Evolutionary conservation across 139 green algal genomes (phyloP).

Genomic region (Micractinium sp.): DNA sequence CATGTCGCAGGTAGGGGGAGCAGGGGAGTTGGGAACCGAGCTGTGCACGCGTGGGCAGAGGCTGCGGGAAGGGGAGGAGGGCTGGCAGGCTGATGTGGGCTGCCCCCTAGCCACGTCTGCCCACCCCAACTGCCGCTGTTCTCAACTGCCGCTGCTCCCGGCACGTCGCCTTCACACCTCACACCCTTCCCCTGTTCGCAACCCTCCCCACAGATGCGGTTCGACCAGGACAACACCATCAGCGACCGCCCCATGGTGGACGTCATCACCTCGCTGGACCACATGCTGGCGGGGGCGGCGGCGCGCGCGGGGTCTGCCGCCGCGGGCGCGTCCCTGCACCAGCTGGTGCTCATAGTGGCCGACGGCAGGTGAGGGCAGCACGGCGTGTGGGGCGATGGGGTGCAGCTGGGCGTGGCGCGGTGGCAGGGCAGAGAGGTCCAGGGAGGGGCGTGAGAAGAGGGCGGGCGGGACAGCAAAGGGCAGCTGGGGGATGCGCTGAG

Average conservation of each 20-base stretch:
- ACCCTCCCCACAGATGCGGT: conserved; percentile 40
- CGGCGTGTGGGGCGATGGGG: background rate
- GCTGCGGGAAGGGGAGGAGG: background rate
- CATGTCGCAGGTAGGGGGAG: conserved; percentile 44
- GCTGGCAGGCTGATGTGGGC: background rate
- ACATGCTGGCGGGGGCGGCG: conserved; percentile 75
- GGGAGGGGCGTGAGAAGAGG: background rate
- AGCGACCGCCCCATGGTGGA: conserved; percentile 89
- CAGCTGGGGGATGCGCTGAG: background rate
- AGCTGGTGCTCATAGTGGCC: conserved; percentile 97
- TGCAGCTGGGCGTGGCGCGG: background rate
- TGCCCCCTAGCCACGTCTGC: background rate
- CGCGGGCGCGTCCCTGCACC: conserved; percentile 62
- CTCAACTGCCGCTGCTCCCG: background rate
- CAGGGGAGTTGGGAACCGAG: no score
- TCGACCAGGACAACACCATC: conserved; percentile 96
- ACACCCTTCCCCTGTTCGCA: background rate
- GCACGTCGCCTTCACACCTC: background rate
- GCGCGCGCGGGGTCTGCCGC: conserved; percentile 35
- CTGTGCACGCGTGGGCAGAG: background rate
- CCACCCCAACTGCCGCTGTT: no score
- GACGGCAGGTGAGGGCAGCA: conserved; percentile 68
- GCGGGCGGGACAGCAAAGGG: background rate
- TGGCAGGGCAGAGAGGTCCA: background rate
- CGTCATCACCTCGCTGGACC: conserved; percentile 78